Evolutionary conservation across 2,329 filamentous ascomycete species (phyloP), one percentile per base, ranked within the genome.

Genomic region (Ascosphaera pollenicola): DNA sequence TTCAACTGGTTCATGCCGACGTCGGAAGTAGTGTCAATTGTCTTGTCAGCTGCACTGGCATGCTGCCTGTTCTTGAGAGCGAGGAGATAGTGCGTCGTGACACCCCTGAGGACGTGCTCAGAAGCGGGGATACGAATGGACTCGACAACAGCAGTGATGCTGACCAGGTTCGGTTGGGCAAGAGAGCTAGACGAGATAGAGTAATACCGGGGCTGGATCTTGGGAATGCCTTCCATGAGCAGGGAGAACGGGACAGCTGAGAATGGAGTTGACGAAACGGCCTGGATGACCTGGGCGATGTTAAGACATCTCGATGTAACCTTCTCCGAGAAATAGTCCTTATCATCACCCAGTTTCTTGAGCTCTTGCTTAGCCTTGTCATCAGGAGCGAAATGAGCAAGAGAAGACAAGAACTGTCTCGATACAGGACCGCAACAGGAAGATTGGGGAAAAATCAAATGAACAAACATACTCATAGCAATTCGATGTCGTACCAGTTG

Each of bases 61-160:
- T 94, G 82, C 57, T 98, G 89, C 70, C 93, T 94, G 58, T 94
- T 78, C 65, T 93, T 94, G 44, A 98, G 67, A 17, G 89, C 87
- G 42, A 94, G 62, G 16, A 98, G 73, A 52, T 95, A 98, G 64
- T 98, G 98, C 45, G 89, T 95, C 13, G 89, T 82, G 39, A 98
- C 87, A 55, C 91, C 89, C 54, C 85, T 85, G 61, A 98, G 80
- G 38, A 92, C 51, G 50, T 78, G 77, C 24, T 71, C 66, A 37
- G 82, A 76, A 47, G 80, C 80, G 16, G 83, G 75, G 46, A 92
- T 70, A 42, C 72, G 62, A 48, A 84, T 70, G 10, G 77, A 82
- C 57, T 95, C 89, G 42, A 98, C 87, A 32, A 95, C 78, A 41
- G 87, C 87, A 13, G 89, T 98, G 51, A 98, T 79, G 43, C 89